A percentile compares a stretch with the other conserved stretches of the same genome.
Conservation (phyloP, 1,284 basidiomycete species). For the Tremellales sp. region DNA sequence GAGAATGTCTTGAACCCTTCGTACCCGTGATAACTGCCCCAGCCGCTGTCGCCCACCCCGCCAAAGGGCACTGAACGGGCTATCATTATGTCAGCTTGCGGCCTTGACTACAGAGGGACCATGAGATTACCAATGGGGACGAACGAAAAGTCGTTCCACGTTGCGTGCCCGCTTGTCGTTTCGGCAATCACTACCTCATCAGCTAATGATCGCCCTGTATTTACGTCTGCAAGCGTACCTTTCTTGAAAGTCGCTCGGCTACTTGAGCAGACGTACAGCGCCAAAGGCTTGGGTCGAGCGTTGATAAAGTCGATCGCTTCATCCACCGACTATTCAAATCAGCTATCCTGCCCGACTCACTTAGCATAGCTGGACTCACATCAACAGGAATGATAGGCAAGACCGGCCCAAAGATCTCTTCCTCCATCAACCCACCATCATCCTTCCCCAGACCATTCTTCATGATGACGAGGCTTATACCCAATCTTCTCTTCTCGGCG, state of each 20-base stretch:
- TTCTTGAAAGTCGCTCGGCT: slow-evolving; percentile 33
- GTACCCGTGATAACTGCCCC: slow-evolving; percentile 46
- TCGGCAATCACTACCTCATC: slow-evolving; percentile 31
- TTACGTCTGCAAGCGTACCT: slow-evolving; percentile 18
- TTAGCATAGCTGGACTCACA: slow-evolving; percentile 27
- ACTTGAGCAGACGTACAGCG: slow-evolving; percentile 45
- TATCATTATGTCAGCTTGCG: slow-evolving; percentile 6
- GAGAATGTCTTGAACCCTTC: slow-evolving; percentile 46
- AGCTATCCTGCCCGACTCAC: background rate
- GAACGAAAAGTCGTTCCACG: slow-evolving; percentile 46
- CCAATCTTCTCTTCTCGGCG: slow-evolving; percentile 48
- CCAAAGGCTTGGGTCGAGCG: slow-evolving; percentile 39
- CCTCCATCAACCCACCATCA: slow-evolving; percentile 63
- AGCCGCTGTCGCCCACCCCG: slow-evolving; percentile 46
- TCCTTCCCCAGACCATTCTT: slow-evolving; percentile 57
- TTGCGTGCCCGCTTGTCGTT: slow-evolving; percentile 41
- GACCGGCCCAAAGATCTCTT: slow-evolving; percentile 69
- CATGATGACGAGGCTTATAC: slow-evolving; percentile 52
- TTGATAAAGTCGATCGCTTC: slow-evolving; percentile 70
- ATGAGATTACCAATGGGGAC: slow-evolving; percentile 26
- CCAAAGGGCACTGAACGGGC: slow-evolving; percentile 45
- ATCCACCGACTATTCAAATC: slow-evolving; percentile 55
- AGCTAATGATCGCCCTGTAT: slow-evolving; percentile 1
- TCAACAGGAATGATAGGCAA: slow-evolving; percentile 73
- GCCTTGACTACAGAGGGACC: background rate